A percentile compares a stretch with the other conserved stretches of the same genome.
phyloP scores from a whole-genome alignment of 2,329 filamentous ascomycete species.

The Diplodia corticola region DNA sequence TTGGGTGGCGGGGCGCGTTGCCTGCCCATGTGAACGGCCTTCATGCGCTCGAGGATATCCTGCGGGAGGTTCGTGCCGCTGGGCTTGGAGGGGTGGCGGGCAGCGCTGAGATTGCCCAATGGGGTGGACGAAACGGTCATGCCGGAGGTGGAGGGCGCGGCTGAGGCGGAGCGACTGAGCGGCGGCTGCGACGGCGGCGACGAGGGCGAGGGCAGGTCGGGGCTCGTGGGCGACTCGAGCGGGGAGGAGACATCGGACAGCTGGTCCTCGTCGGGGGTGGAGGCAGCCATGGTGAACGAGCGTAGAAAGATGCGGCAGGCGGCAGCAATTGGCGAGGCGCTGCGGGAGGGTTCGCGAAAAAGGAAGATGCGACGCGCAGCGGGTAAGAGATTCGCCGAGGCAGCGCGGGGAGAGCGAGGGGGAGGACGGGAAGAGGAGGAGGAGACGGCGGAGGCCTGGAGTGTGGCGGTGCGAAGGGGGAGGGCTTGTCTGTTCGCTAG shows the following conservation, averaged over 20 bases:
- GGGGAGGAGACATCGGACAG: conserved; percentile 32
- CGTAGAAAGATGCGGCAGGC: conserved; percentile 22
- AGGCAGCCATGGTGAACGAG: conserved; percentile 16
- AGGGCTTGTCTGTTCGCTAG: neutral
- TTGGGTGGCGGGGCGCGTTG: conserved; percentile 54
- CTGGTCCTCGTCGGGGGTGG: conserved; percentile 19
- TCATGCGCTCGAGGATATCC: conserved; percentile 69
- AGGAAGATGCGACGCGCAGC: neutral
- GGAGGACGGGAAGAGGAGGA: neutral
- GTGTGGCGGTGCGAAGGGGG: conserved; percentile 17
- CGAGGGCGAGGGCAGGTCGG: conserved; percentile 28
- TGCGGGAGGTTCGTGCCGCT: conserved; percentile 56
- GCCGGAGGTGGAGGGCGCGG: conserved; percentile 52
- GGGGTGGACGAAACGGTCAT: conserved; percentile 87
- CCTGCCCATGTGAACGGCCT: conserved; percentile 66
- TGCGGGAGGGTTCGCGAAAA: neutral
- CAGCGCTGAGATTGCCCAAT: conserved; percentile 72
- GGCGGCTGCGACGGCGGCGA: conserved; percentile 42
- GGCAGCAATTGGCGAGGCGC: conserved; percentile 15
- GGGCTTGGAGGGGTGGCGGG: conserved; percentile 52
- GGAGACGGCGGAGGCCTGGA: neutral
- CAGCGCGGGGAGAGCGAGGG: neutral
- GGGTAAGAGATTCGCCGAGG: conserved; percentile 11
- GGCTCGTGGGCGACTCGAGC: conserved; percentile 30
- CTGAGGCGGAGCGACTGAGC: conserved; percentile 58